A percentile compares a stretch with the other conserved stretches of the same genome.
phyloP scores from a whole-genome alignment of 768 basidiomycete species.

The Auriculariales sp. region DNA sequence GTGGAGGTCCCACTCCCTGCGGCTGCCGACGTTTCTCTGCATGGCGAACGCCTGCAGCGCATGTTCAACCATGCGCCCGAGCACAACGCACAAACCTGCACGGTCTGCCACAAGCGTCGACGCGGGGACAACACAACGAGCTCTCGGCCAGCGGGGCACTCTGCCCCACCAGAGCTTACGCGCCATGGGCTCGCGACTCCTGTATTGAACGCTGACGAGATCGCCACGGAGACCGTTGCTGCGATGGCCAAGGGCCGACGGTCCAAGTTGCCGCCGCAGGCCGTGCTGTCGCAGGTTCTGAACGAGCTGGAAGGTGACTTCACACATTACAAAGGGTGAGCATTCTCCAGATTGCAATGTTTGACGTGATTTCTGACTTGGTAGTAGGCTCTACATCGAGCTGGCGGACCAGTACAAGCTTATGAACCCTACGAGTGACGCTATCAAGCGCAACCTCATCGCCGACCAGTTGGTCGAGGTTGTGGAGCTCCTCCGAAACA shows the following conservation, averaged over 20 bases:
- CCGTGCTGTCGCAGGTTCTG: slow-evolving; percentile 68
- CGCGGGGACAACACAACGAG: slow-evolving; percentile 3
- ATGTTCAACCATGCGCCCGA: slow-evolving; percentile 71
- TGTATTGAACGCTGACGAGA: slow-evolving; percentile 7
- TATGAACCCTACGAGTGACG: slow-evolving; percentile 74
- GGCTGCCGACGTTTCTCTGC: slow-evolving; percentile 30
- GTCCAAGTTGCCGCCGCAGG: slow-evolving; percentile 62
- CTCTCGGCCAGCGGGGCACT: slow-evolving; percentile 1
- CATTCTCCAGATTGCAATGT: slow-evolving; percentile 7
- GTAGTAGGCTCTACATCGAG: slow-evolving; percentile 68
- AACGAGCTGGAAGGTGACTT: slow-evolving; percentile 92
- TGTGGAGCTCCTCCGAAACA: slow-evolving; percentile 81
- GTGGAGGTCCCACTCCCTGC: slow-evolving; percentile 52
- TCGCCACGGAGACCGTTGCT: slow-evolving; percentile 5
- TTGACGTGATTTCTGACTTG: slow-evolving; percentile 1
- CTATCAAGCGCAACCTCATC: slow-evolving; percentile 68
- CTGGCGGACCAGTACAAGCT: slow-evolving; percentile 86
- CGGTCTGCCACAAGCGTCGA: slow-evolving; percentile 40
- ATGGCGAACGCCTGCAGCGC: slow-evolving; percentile 60
- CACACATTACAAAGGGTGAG: slow-evolving; percentile 83
- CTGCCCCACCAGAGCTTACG: background rate
- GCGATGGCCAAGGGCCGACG: slow-evolving; percentile 20
- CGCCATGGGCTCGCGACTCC: background rate
- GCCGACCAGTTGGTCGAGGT: slow-evolving; percentile 84
- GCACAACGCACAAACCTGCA: slow-evolving; percentile 58